Base-by-base conservation (phyloP, 768 basidiomycete genomes). In the Phlebiopsis gigantea region DNA sequence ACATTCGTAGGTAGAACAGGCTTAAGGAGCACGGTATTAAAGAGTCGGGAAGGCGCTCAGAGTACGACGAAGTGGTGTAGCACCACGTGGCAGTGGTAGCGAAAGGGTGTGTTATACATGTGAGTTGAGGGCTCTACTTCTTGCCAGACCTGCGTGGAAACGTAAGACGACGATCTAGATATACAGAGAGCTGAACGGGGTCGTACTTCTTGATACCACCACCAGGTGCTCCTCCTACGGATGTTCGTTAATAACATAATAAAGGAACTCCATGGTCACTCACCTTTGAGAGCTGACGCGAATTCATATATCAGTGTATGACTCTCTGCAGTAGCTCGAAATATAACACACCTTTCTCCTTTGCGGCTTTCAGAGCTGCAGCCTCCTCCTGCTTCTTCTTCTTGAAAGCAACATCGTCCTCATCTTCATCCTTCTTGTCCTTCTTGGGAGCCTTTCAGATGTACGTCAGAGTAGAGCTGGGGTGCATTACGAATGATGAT, bases 171-270 rank as follows among this genome's bases (percentile, higher is more conserved):
- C 15, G 12, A 21, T 19, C 30, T 30, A 15, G 34, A 3, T 9
- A 39, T 9, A 9, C 34, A 39, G 34, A 2, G 34, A 17, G 34
- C 8, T 2, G 17, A 12, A 17, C 12, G 8, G 41, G 3, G 24
- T 61, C 63, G 64, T 72, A 91, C 90, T 93, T 93, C 81, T 93
- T 92, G 78, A 93, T 90, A 24, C 91, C 89, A 44, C 80, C 83
- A 51, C 82, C 83, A 53, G 84, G 78, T 9, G 87, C 75, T 21
- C 89, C 89, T 60, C 81, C 90, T 90, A 67, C 26, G 51, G 7
- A 5, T 22, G 29, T 48, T 46, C 22, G n/a, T 9, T 10, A 39
- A 17, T 39, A 39, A 24, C 43, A 39, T 17, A 28, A 39, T 12
- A 49, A 43, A 25, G 57, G 39, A 44, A 56, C 57, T 26, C 9